Evolutionary conservation across 108 stramenopile genomes (phyloP).

Genomic region (Pseudonitzschia multistriata): DNA sequence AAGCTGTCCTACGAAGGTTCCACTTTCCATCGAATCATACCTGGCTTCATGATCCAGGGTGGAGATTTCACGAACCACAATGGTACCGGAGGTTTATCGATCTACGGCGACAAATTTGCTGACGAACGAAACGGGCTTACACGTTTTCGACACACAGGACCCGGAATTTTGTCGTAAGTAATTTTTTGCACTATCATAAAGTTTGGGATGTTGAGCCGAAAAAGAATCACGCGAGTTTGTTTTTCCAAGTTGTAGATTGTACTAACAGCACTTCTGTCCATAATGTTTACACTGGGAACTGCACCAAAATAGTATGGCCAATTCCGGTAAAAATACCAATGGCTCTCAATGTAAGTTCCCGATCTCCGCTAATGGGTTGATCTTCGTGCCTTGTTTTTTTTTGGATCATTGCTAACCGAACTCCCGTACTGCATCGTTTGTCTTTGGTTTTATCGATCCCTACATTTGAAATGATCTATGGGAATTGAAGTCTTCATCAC

Average conservation of each 20-base stretch:
- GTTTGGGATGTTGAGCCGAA: no score
- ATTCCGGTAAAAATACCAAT: conserved; percentile 90
- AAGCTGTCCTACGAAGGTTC: conserved; percentile 73
- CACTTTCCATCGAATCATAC: conserved; percentile 93
- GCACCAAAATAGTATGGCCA: conserved; percentile 79
- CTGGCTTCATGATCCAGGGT: conserved; percentile 86
- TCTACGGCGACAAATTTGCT: conserved; percentile 78
- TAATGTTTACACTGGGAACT: background rate
- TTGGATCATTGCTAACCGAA: background rate
- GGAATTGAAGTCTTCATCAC: conserved; percentile 63
- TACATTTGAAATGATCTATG: conserved; percentile 1
- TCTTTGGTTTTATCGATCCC: conserved; percentile 80
- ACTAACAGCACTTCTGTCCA: background rate
- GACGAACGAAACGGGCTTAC: conserved; percentile 87
- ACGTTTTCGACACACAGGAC: conserved; percentile 84
- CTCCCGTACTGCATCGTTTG: background rate
- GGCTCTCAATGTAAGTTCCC: conserved; percentile 64
- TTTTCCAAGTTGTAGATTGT: background rate
- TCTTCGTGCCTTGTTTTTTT: conserved; percentile 47
- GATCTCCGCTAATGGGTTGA: conserved; percentile 1
- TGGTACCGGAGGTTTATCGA: conserved; percentile 86
- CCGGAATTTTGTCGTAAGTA: conserved; percentile 54
- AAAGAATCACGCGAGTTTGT: no score
- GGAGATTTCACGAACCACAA: conserved; percentile 95
- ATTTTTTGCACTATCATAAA: no score